Conservation (phyloP, 192 early-diverging fungal species). For the Geosiphon pyriformis region DNA sequence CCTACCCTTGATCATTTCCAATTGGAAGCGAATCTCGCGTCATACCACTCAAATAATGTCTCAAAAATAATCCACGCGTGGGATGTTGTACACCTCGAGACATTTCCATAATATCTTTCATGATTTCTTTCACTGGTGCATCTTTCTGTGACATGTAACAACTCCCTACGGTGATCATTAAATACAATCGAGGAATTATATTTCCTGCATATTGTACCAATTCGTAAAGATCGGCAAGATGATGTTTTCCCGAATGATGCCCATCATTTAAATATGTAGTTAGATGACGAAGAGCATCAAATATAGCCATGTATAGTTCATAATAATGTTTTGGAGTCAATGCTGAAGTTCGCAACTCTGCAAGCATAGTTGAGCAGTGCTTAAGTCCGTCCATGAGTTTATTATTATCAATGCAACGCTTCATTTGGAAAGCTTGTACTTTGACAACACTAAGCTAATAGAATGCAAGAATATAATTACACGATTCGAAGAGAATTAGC, state of each 20-base stretch:
- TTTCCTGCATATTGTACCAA: constrained; percentile 97
- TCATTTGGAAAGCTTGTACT: constrained; percentile 93
- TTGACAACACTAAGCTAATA: constrained; percentile 74
- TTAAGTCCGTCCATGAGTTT: constrained; percentile 97
- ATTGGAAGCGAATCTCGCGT: constrained; percentile 93
- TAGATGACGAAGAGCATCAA: constrained; percentile 94
- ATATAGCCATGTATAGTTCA: constrained; percentile 99
- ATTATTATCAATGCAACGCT: constrained; percentile 67
- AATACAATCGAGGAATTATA: constrained; percentile 96
- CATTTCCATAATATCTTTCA: constrained; percentile 99
- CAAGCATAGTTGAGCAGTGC: constrained; percentile 96
- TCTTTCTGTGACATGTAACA: constrained; percentile 93
- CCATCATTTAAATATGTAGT: constrained; percentile 87
- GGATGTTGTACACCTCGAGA: constrained; percentile 97
- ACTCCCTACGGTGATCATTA: constrained; percentile 98
- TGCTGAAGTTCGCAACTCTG: constrained; percentile 90
- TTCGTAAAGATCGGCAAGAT: constrained; percentile 93
- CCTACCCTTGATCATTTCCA: constrained; percentile 51
- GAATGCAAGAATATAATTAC: background rate
- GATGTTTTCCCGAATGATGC: constrained; percentile 74
- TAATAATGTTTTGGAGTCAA: constrained; percentile 98
- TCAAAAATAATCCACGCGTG: constrained; percentile 91
- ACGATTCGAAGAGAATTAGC: no score
- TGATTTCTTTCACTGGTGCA: constrained; percentile 91
- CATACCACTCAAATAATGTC: constrained; percentile 93